These are phyloP conservation scores for Talaromyces proteolyticus DNA, from an alignment of 495 filamentous ascomycete genomes.

Conservation along the genomic window DNA sequence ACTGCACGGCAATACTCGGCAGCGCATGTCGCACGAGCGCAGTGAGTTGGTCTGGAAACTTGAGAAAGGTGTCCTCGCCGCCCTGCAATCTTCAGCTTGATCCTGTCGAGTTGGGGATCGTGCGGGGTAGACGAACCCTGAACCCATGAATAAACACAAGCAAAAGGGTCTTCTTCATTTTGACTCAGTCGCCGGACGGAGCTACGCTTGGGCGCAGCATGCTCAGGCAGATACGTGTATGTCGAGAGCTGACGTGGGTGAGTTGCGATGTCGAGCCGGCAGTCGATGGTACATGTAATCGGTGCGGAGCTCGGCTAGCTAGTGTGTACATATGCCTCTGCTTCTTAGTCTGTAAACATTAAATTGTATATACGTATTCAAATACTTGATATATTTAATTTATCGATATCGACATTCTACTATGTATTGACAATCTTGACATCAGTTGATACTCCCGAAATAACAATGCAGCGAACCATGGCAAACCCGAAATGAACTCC, in stretches of 20 bases:
- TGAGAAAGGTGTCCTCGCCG: constrained; percentile 79
- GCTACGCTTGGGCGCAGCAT: neutral
- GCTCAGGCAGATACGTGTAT: neutral
- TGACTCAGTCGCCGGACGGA: constrained; percentile 1
- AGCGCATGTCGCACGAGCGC: constrained; percentile 63
- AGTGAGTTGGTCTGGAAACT: constrained; percentile 69
- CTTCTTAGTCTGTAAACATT: too few relatives aligned
- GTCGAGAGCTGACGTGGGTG: too few relatives aligned
- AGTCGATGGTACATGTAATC: neutral
- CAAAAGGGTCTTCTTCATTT: constrained; percentile 83
- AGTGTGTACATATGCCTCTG: too few relatives aligned
- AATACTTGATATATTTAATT: too few relatives aligned
- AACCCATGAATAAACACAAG: constrained; percentile 96
- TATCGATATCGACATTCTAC: too few relatives aligned
- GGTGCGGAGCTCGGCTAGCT: too few relatives aligned
- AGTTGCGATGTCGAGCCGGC: too few relatives aligned
- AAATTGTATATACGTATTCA: too few relatives aligned
- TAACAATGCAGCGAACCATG: neutral
- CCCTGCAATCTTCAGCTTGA: constrained; percentile 47
- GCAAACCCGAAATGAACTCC: neutral
- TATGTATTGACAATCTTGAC: too few relatives aligned
- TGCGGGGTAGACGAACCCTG: constrained; percentile 54
- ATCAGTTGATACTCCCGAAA: neutral
- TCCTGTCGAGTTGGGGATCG: neutral
- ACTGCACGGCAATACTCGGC: constrained; percentile 64